A percentile compares a stretch with the other conserved stretches of the same genome.
Conservation (phyloP, 2,329 filamentous ascomycete genomes). For the Fusarium sp. region DNA sequence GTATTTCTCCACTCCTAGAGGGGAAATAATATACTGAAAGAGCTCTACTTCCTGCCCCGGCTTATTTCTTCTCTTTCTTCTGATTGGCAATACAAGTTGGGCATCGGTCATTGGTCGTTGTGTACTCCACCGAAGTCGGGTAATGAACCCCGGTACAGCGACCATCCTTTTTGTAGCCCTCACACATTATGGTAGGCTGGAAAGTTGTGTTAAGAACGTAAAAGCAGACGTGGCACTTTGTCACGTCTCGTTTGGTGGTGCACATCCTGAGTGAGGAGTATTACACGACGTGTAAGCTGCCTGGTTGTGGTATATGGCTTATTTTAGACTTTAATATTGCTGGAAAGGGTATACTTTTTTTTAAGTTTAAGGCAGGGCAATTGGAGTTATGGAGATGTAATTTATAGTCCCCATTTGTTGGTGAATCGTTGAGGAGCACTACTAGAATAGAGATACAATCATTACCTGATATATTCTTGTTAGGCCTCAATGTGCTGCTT, state of each 20-base stretch:
- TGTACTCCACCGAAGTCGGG: background rate
- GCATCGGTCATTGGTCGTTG: background rate
- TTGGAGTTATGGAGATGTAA: accelerated
- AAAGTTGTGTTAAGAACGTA: background rate
- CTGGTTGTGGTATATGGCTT: accelerated
- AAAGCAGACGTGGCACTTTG: background rate
- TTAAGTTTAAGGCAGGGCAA: accelerated
- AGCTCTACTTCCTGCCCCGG: too few relatives aligned
- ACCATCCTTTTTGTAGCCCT: background rate
- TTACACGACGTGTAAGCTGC: background rate
- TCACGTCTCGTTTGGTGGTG: background rate
- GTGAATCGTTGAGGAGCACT: background rate
- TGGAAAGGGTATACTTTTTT: accelerated
- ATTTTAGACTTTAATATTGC: accelerated
- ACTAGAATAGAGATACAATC: background rate
- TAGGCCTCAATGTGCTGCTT: too few relatives aligned
- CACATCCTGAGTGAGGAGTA: background rate
- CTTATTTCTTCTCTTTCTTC: background rate
- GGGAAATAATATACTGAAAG: too few relatives aligned
- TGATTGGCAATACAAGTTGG: background rate
- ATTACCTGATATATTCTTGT: too few relatives aligned
- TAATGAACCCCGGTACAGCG: background rate
- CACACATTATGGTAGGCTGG: background rate
- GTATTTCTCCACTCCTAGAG: too few relatives aligned
- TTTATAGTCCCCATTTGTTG: background rate